These are phyloP conservation scores for Fusarium phyllophilum DNA, from an alignment of 2,329 filamentous ascomycete genomes.

Conservation along the genomic window DNA sequence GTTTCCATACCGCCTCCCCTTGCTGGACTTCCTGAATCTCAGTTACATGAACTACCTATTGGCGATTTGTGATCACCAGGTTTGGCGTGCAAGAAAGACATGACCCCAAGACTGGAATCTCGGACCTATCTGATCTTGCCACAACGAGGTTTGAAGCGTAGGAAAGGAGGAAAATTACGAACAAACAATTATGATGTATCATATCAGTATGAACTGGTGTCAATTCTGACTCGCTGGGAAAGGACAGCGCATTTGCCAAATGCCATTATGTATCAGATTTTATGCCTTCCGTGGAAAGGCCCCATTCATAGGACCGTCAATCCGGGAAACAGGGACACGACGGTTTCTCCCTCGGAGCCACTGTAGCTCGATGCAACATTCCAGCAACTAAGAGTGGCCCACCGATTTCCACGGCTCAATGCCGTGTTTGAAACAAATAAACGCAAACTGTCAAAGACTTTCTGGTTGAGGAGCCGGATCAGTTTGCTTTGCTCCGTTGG, in stretches of 20 bases:
- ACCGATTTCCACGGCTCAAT: constrained; percentile 12
- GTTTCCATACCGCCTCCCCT: constrained; percentile 1
- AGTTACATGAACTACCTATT: background rate
- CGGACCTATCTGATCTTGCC: constrained; percentile 9
- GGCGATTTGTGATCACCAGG: background rate
- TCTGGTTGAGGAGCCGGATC: background rate
- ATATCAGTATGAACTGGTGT: background rate
- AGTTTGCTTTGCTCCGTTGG: background rate
- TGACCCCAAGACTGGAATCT: background rate
- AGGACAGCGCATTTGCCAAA: constrained; percentile 2
- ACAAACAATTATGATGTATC: background rate
- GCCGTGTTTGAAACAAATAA: constrained; percentile 27
- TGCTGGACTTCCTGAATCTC: background rate
- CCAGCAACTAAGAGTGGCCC: constrained; percentile 23
- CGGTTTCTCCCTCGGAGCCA: background rate
- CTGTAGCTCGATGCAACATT: constrained; percentile 38
- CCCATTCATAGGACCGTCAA: constrained; percentile 12
- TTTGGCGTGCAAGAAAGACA: background rate
- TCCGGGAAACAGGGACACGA: constrained; percentile 14
- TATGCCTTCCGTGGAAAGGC: background rate
- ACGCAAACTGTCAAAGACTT: background rate
- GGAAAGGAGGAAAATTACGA: background rate
- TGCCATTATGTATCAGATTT: background rate
- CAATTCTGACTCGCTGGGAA: constrained; percentile 1
- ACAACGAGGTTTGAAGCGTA: background rate